Percentiles rank a stretch among this genome's conserved stretches.
Evolutionary conservation across 2,329 filamentous ascomycete species (phyloP).

Genomic region (Venturia carpophila): DNA sequence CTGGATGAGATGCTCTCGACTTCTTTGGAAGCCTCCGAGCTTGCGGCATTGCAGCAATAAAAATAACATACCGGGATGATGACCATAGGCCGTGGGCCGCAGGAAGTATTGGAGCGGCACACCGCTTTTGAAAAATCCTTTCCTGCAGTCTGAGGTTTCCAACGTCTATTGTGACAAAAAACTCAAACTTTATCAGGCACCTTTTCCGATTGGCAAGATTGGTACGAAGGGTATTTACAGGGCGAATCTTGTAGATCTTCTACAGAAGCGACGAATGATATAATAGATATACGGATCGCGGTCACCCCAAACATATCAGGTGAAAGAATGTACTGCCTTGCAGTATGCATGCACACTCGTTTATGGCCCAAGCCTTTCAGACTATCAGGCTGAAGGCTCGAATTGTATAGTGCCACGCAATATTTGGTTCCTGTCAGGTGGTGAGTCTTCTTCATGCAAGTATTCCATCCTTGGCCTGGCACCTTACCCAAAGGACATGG

Average conservation of each 20-base stretch:
- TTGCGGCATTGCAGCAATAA: not conserved
- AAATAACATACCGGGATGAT: not conserved
- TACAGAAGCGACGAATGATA: not conserved
- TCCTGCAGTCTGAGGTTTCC: not conserved
- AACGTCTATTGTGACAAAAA: not conserved
- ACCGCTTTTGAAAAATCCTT: not conserved
- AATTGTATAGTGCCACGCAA: constrained; percentile 1
- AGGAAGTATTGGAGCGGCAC: not conserved
- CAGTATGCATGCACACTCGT: not conserved
- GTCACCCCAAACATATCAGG: not conserved
- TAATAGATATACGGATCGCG: not conserved
- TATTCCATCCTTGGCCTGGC: not conserved
- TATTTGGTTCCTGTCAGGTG: not conserved
- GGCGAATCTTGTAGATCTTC: not conserved
- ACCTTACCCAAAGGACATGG: not conserved
- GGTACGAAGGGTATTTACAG: not conserved
- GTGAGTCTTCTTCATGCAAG: constrained; percentile 1
- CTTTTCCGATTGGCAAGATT: not conserved
- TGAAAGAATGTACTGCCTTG: not conserved
- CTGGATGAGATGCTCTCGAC: not conserved
- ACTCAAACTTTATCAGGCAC: not conserved
- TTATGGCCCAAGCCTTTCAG: not conserved
- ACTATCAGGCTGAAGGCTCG: not conserved
- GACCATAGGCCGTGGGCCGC: not conserved
- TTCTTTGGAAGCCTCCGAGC: not conserved